A percentile compares a stretch with the other conserved stretches of the same genome.
phyloP scores from a whole-genome alignment of 1,284 basidiomycete species.

The Ceratobasidium sp. region DNA sequence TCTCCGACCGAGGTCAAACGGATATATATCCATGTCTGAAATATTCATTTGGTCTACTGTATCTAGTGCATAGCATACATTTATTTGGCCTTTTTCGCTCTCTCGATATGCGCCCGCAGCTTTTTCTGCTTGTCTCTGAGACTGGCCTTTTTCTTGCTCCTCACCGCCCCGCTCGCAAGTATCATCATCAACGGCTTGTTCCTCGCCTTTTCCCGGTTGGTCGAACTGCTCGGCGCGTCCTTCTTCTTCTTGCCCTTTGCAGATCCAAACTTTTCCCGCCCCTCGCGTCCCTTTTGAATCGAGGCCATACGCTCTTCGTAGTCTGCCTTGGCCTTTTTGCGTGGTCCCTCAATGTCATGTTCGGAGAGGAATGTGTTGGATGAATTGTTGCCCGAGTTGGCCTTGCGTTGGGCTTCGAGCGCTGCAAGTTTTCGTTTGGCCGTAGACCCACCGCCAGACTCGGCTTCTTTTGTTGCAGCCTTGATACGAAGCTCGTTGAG shows the following conservation, averaged over 20 bases:
- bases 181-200: slow-evolving; percentile 98
- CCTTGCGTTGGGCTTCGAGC: slow-evolving; percentile 78
- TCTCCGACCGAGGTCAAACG: not conserved
- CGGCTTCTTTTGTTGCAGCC: slow-evolving; percentile 81
- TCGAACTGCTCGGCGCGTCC: slow-evolving; percentile 82
- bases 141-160: slow-evolving; percentile 89
- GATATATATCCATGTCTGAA: no score
- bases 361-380: slow-evolving; percentile 83
- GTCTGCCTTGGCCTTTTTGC: slow-evolving; percentile 94
- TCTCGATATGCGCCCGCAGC: slow-evolving; percentile 79
- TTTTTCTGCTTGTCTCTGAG: slow-evolving; percentile 88
- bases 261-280: slow-evolving; percentile 94
- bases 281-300: slow-evolving; percentile 94
- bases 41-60: no score
- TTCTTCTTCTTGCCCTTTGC: slow-evolving; percentile 91
- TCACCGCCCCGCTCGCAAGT: slow-evolving; percentile 78
- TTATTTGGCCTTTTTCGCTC: slow-evolving; percentile 69
- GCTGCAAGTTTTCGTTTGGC: slow-evolving; percentile 88
- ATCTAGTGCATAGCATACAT: slow-evolving; percentile 52
- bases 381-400: slow-evolving; percentile 58
- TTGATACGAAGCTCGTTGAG: slow-evolving; percentile 91
- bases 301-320: slow-evolving; percentile 96
- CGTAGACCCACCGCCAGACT: slow-evolving; percentile 77
- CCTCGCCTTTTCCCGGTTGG: slow-evolving; percentile 89
- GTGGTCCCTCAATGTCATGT: slow-evolving; percentile 91